Conservation (phyloP, 495 filamentous ascomycete genomes). For the Parachaetomium inaequale region DNA sequence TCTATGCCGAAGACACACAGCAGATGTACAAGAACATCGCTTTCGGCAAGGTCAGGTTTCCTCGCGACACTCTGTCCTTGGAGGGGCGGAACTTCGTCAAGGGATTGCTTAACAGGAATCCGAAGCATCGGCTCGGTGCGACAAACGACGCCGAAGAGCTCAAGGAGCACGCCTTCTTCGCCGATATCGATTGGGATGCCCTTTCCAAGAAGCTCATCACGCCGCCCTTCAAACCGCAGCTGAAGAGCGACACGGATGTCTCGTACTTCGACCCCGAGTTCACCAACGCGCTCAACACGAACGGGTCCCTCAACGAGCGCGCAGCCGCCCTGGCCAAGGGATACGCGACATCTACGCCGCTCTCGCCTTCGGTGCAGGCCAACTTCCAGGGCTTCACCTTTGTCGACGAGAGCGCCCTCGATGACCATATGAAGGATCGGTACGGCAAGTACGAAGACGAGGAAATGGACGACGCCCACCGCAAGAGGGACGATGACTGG, state of each 20-base stretch:
- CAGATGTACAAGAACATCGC: constrained; percentile 99
- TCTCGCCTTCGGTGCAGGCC: constrained; percentile 92
- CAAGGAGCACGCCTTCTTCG: constrained; percentile 91
- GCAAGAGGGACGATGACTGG: constrained; percentile 47
- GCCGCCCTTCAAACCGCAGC: constrained; percentile 96
- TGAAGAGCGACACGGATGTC: constrained; percentile 91
- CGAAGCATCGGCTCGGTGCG: constrained; percentile 89
- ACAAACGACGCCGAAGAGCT: constrained; percentile 90
- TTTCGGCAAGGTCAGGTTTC: constrained; percentile 96
- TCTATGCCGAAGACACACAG: constrained; percentile 98
- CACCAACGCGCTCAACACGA: constrained; percentile 83
- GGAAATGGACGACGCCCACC: constrained; percentile 48
- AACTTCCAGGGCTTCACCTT: constrained; percentile 99
- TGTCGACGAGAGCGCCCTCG: constrained; percentile 93
- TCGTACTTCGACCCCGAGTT: constrained; percentile 99
- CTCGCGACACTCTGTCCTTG: constrained; percentile 84
- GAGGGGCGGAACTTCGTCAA: constrained; percentile 98
- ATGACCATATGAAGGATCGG: constrained; percentile 73
- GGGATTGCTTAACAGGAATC: constrained; percentile 93
- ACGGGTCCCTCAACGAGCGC: constrained; percentile 82
- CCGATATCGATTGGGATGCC: constrained; percentile 86
- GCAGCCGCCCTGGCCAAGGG: constrained; percentile 77
- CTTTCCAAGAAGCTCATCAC: constrained; percentile 84
- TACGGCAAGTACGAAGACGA: constrained; percentile 66
- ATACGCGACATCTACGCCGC: constrained; percentile 75